These are phyloP conservation scores for Arabidopsis arenosa DNA, from an alignment of 345 rosid genomes.

Conservation along the genomic window DNA sequence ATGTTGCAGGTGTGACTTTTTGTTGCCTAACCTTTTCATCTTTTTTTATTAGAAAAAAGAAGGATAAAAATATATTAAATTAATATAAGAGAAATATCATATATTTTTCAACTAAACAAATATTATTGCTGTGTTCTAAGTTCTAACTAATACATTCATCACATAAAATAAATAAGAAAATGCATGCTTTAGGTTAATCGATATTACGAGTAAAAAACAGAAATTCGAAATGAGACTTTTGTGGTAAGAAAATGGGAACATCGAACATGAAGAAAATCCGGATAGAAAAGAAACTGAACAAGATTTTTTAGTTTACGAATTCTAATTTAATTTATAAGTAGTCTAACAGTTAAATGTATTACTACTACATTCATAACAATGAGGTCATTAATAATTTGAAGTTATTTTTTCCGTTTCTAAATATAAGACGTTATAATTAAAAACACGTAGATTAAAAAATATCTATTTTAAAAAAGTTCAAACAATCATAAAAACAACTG, in stretches of 20 bases:
- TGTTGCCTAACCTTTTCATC: constrained; percentile 45
- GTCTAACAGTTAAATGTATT: no score
- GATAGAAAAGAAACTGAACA: no score
- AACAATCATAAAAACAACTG: no score
- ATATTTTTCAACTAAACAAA: not conserved
- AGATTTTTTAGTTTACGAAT: no score
- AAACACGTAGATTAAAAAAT: no score
- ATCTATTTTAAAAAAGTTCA: not conserved
- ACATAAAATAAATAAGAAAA: not conserved
- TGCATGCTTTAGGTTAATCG: not conserved
- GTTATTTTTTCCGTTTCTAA: no score
- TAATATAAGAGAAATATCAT: not conserved
- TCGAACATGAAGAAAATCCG: not conserved
- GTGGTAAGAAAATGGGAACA: not conserved
- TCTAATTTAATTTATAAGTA: not conserved
- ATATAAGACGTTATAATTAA: no score
- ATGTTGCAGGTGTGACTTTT: constrained; percentile 49
- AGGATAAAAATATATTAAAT: not conserved
- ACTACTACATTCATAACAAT: not conserved
- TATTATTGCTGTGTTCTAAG: not conserved
- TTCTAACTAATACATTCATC: constrained; percentile 10
- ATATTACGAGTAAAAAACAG: not conserved
- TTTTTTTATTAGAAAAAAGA: not conserved
- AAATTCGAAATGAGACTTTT: not conserved
- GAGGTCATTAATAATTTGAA: not conserved